Percentiles rank a stretch among this genome's conserved stretches.
Conservation (phyloP, 352 stramenopile species). For the Pseudoperonospora humuli region DNA sequence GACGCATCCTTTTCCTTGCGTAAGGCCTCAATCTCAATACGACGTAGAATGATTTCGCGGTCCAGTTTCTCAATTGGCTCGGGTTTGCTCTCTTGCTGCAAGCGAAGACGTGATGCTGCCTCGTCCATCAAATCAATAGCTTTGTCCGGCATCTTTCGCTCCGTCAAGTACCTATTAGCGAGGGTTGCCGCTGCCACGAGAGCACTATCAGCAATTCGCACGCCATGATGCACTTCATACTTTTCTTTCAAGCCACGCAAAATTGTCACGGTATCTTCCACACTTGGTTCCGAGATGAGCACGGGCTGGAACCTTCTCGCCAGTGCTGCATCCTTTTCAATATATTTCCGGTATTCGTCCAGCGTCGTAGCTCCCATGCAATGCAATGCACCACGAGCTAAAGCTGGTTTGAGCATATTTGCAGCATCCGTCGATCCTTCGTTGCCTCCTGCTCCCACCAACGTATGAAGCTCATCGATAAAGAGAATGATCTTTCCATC, state of each 20-base stretch:
- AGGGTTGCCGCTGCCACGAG: conserved; percentile 92
- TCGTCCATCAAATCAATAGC: conserved; percentile 96
- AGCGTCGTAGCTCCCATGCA: conserved; percentile 92
- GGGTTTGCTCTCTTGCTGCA: conserved; percentile 81
- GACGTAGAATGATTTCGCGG: conserved; percentile 59
- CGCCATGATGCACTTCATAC: conserved; percentile 96
- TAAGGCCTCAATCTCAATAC: conserved; percentile 81
- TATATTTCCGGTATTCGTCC: conserved; percentile 94
- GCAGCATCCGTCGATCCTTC: conserved; percentile 86
- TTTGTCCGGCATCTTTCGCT: conserved; percentile 95
- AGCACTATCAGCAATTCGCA: conserved; percentile 92
- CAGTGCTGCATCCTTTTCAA: conserved; percentile 96
- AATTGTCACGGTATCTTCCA: conserved; percentile 95
- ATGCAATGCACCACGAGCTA: conserved; percentile 87
- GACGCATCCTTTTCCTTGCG: conserved; percentile 66
- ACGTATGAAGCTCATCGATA: conserved; percentile 93
- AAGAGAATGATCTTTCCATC: conserved; percentile 94
- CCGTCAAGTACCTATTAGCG: conserved; percentile 86
- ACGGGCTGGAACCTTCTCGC: conserved; percentile 97
- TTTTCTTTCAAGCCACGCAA: conserved; percentile 93
- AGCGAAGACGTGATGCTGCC: conserved; percentile 70
- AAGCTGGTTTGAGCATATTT: conserved; percentile 94
- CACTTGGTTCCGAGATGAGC: conserved; percentile 89
- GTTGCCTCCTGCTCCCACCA: conserved; percentile 87
- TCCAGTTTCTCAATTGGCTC: conserved; percentile 81